These are phyloP conservation scores for Candolleomyces eurysporus DNA, from an alignment of 768 basidiomycete species.

Conservation along the genomic window DNA sequence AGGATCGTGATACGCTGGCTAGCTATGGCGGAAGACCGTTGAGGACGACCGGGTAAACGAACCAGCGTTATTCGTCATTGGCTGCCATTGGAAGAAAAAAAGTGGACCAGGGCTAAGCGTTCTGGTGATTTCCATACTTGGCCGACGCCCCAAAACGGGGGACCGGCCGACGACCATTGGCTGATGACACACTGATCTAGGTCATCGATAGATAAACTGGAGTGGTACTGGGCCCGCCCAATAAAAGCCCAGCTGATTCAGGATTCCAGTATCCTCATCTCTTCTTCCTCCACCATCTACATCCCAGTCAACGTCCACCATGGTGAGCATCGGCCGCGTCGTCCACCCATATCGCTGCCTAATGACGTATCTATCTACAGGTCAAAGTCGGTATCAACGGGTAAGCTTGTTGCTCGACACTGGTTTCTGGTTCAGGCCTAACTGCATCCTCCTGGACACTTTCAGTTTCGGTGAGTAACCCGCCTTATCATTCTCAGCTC, in stretches of 20 bases:
- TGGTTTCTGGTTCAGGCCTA: not conserved
- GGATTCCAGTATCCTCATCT: slow-evolving; percentile 10
- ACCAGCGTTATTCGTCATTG: no score
- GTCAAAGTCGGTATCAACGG: slow-evolving; percentile 98
- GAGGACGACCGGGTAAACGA: no score
- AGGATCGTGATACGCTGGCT: no score
- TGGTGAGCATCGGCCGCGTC: slow-evolving; percentile 16
- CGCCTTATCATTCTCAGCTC: not conserved
- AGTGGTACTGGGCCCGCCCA: not conserved
- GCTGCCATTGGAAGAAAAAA: no score
- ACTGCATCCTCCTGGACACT: slow-evolving; percentile 11
- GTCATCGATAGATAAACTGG: slow-evolving; percentile 6
- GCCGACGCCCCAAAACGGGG: no score
- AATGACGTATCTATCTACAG: slow-evolving; percentile 17
- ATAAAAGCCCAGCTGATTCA: slow-evolving; percentile 4
- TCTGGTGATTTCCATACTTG: no score
- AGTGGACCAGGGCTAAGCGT: no score
- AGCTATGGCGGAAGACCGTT: no score
- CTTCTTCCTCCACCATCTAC: slow-evolving; percentile 11
- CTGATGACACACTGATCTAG: not conserved
- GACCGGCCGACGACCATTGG: no score
- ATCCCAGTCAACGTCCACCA: slow-evolving; percentile 13
- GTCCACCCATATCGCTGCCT: not conserved
- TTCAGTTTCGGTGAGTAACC: slow-evolving; percentile 69
- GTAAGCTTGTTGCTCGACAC: slow-evolving; percentile 36